Percentiles rank a stretch among this genome's conserved stretches.
Evolutionary conservation across 192 early-diverging fungal genomes (phyloP).

Genomic region (Podila clonocystis): DNA sequence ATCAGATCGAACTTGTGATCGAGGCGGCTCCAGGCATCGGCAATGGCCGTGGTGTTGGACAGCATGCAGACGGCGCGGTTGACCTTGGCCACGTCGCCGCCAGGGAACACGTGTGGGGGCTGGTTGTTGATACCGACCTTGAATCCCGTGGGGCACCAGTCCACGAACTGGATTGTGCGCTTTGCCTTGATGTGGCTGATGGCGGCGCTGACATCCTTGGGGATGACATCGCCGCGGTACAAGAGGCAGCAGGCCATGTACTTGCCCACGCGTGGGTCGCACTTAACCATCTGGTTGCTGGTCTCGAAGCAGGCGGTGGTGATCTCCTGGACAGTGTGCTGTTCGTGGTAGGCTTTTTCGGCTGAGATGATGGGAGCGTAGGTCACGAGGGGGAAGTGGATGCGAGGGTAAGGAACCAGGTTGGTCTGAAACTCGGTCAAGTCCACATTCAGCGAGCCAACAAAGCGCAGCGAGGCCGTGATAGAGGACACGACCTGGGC

Average conservation of each 20-base stretch:
- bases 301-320: conserved; percentile 98
- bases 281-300: conserved; percentile 99
- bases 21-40: conserved; percentile 98
- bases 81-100: conserved; percentile 95
- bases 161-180: conserved; percentile 97
- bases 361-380: conserved; percentile 96
- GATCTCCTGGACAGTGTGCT: conserved; percentile 95
- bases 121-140: conserved; percentile 99
- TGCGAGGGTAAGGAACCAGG: conserved; percentile 99
- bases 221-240: conserved; percentile 99
- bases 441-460: conserved; percentile 98
- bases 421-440: conserved; percentile 99
- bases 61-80: conserved; percentile 98
- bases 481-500: conserved; percentile 99
- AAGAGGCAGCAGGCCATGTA: conserved; percentile 99
- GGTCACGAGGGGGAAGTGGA: conserved; percentile 98
- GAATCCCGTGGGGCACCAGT: conserved; percentile 99
- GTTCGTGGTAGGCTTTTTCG: conserved; percentile 97
- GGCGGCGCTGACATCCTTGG: conserved; percentile 96
- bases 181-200: conserved; percentile 93
- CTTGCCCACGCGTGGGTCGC: conserved; percentile 96
- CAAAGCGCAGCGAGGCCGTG: conserved; percentile 98
- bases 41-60: conserved; percentile 99
- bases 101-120: conserved; percentile 72
- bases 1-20: conserved; percentile 99